Evolutionary conservation across 176 grass and related monocot species (phyloP), one percentile per base, ranked within the genome.

Genomic region (Oryza longistaminata): DNA sequence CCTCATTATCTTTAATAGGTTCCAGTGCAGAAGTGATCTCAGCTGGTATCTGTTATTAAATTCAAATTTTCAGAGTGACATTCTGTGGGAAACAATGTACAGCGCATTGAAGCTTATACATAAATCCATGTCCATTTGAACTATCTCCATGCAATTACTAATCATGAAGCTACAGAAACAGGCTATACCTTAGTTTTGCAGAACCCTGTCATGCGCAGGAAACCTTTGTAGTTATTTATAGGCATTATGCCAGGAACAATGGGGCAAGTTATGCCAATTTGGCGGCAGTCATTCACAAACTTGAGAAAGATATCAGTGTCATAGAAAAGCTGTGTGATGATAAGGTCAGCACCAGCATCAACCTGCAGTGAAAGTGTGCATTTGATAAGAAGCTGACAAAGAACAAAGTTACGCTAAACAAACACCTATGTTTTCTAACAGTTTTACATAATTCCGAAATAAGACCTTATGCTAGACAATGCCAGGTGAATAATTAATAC

Each of bases 161-260:
- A 79, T 68, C 8, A 22, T 78, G 70, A 40, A 60, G 50, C 66
- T 68, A 77, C 37, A 53, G 33, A 7, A 82, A 73, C 5, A 62
- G 44, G 62, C 9, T 76, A 53, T 85, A 97, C 94, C 89, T 86
- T 93, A 85, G 89, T 97, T 94, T 97, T 97, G 87, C 94, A 97
- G 75, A 93, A 97, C 43, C 78, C 85, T 79, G 94, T 88, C 94
- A 97, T 97, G 15, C 94, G 83, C 70, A 94, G 3, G 82, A 97
- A 97, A 87, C 94, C 91, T 45, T 92, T 92, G 85, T 97, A 94
- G 65, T 97, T 93, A 81, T 97, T 93, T 73, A 97, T 97, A 43
- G 94, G 94, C 94, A 97, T 97, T 80, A 97, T 90, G 71, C 94
- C 94, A 90, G 94, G 94, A 92, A 97, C 92, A 40, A 97, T 97